Base-by-base conservation (phyloP, 1,139 yeast species). In the Debaryomycetaceae sp. region DNA sequence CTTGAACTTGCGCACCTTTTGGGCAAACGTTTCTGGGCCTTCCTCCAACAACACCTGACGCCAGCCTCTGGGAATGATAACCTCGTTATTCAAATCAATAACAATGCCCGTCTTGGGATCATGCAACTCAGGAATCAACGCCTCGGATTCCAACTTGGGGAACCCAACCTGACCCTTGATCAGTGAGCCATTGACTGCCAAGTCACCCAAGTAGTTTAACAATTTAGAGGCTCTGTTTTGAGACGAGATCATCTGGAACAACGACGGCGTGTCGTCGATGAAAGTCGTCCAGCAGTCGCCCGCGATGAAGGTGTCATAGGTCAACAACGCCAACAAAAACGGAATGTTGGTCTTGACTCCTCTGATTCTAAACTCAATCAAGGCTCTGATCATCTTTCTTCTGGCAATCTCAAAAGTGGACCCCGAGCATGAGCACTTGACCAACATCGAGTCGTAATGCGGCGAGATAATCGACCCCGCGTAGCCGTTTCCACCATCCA, bases 271-370 rank as follows among this genome's bases (percentile, higher is more conserved):
- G 58, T 91, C 99, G 57, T 91, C 98, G 52, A 91, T 93, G 52
- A 91, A 91, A 12, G 99, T 93, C 34, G 98, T 93, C 98, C 98
- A 91, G 69, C 96, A 91, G 45, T 77, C 69, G 50, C 96, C 96
- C 33, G 62, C 58, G 48, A 88, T 81, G 51, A 91, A 91, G n/a
- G 89, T 83, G 37, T 83, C 91, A 58, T 91, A 81, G 38, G 96
- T 91, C 53, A 91, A 72, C 42, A 93, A 62, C n/a, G 97, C 93
- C 52, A 93, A 71, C 58, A 91, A 68, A 71, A 91, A 91, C 19
- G 98, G 98, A 46, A 91, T 93, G 63, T 91, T 91, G 35, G 98
- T 91, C 71, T 91, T 91, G 49, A 91, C 98, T 56, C 99, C 99
- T 69, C 98, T 81, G 51, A 91, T 88, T 74, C 98, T 82, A 63